Evolutionary conservation across 2,329 filamentous ascomycete genomes (phyloP), one percentile per base, ranked within the genome.

Genomic region (Curvularia hawaiiensis): DNA sequence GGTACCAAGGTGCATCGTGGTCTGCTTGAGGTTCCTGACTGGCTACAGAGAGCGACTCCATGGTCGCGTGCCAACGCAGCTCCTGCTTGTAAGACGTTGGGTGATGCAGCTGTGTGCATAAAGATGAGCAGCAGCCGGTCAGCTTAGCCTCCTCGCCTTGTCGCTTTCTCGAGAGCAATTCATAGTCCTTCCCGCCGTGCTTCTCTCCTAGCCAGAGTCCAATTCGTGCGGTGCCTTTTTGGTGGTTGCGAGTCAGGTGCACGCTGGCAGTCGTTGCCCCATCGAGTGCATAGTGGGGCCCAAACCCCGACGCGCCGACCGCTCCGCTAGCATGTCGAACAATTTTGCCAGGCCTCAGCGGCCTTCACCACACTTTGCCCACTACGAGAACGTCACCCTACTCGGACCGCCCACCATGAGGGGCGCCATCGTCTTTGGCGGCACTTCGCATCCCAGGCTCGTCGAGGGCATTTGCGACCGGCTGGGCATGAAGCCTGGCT

Each of bases 401-500:
- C 69, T 75, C 59, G 73, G 72, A 45, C 71, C 73, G 52, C 72
- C 77, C 65, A 81, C 66, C 54, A 89, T 89, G 87, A 83, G 87
- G 66, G 84, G 85, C 68, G 85, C 87, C 60, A 85, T 87, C 73
- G 87, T 90, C 71, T 90, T 90, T 74, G 84, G 84, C 52, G 87
- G 87, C 64, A 85, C 82, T 54, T 88, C 86, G 59, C 87, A 90
- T 74, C 87, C 86, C 40, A 76, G 77, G 59, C 82, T 90, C 50
- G 83, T 86, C 67, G 85, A 89, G 62, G 81, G 83, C 54, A 88
- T 90, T 69, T 89, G 87, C 74, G 85, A 88, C 70, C 81, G 87
- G 48, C 79, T 90, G 63, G 87, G 87, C 44, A 84, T 83, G 64
- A 80, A 82, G 58, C 83, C 83, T 26, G 83, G 84, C 50, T 82